Evolutionary conservation across 257 asterid species (phyloP), one percentile per base, ranked within the genome.

Genomic region (Verbascum thapsus): DNA sequence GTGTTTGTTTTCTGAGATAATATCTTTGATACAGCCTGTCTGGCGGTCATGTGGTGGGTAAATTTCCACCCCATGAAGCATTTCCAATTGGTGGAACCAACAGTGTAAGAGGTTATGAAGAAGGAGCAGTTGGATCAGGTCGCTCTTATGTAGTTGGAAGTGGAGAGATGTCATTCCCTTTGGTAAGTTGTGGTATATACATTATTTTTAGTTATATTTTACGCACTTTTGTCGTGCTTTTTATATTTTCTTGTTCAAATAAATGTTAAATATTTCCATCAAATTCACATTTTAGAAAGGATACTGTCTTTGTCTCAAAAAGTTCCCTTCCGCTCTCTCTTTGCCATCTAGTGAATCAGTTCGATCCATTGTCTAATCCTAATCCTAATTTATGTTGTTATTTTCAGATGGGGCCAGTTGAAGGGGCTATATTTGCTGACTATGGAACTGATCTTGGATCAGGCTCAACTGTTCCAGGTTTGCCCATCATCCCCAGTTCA

Each of bases 371-470:
- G 48, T 35, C 45, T 48, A 22, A 61, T 57, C 10, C 63, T 55
- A 35, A 78, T 42, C 10, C 63, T 55, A 35, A 78, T 42, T 69
- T 20, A 7, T 61, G 45, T 35, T 16, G 42, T 30, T 56, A 2
- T 64, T 65, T 75, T 69, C 88, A 89, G 99, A 82, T 30, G 68
- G 97, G 99, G 34, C 91, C 90, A 15, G 77, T 89, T 37, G 87
- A 81, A 76, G 99, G 97, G 37, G 97, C 85, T 43, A 18, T 87
- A 34, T 92, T 92, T 80, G 97, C 94, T 35, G 99, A 92, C 73
- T 92, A 90, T 69, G 99, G 99, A 65, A 87, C 91, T 54, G 99
- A 92, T 80, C 94, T 90, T 68, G 99, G 96, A 62, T 89, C 99
- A 17, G 99, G 96, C 17, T 20, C 83, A 57, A 74, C 82, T 23